Evolutionary conservation across 1,139 yeast genomes (phyloP).

Genomic region (Waltiozyma sp.): DNA sequence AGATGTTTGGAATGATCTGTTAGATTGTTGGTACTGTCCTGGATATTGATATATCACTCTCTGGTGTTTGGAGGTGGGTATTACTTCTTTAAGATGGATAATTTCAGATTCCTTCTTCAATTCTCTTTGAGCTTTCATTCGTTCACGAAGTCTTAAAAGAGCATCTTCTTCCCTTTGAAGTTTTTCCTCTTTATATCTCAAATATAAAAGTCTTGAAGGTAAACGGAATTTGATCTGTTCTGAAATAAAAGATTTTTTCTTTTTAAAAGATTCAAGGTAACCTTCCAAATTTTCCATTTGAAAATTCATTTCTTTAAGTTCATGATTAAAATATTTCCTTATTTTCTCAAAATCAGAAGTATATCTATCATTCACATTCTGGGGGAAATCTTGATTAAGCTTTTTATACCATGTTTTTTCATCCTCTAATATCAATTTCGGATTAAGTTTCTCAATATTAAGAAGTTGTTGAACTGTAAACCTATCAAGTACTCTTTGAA

Average conservation of each 20-base stretch:
- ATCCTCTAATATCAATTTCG: slow-evolving; percentile 34
- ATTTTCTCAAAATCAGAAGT: slow-evolving; percentile 10
- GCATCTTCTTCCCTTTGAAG: slow-evolving; percentile 38
- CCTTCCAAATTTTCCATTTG: slow-evolving; percentile 8
- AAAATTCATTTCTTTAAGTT: slow-evolving; percentile 8
- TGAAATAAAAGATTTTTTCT: not conserved
- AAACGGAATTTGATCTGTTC: slow-evolving; percentile 17
- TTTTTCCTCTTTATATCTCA: slow-evolving; percentile 33
- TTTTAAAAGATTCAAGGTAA: slow-evolving; percentile 6
- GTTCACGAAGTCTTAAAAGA: slow-evolving; percentile 35
- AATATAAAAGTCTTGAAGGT: slow-evolving; percentile 30
- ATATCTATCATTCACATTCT: slow-evolving; percentile 15
- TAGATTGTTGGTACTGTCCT: slow-evolving; percentile 2
- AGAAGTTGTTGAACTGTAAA: slow-evolving; percentile 38
- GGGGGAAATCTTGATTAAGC: slow-evolving; percentile 39
- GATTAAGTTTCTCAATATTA: slow-evolving; percentile 33
- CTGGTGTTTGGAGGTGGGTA: slow-evolving; percentile 6
- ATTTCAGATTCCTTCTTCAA: slow-evolving; percentile 39
- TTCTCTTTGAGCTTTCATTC: slow-evolving; percentile 30
- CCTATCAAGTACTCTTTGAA: slow-evolving; percentile 31
- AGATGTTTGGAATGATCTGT: slow-evolving; percentile 17
- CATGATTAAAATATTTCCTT: slow-evolving; percentile 10
- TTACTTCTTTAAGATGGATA: slow-evolving; percentile 21
- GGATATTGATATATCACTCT: slow-evolving; percentile 2
- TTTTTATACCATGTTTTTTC: slow-evolving; percentile 41